These are phyloP conservation scores for Clonostachys chloroleuca DNA, from an alignment of 2,329 filamentous ascomycete species.

Conservation along the genomic window DNA sequence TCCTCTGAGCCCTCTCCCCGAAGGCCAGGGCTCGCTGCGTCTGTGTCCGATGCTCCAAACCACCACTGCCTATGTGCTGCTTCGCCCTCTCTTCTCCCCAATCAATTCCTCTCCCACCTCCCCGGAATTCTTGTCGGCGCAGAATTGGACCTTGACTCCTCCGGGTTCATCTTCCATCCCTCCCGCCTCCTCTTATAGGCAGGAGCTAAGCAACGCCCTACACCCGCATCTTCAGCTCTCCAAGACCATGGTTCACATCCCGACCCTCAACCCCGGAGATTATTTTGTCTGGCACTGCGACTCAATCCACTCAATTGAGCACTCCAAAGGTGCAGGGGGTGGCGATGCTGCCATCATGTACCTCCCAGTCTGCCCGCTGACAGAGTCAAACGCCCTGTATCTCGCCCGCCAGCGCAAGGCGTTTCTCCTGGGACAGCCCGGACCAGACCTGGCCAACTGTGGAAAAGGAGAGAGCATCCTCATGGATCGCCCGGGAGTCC, in stretches of 20 bases:
- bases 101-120: constrained; percentile 17
- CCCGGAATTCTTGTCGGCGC: constrained; percentile 26
- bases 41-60: constrained; percentile 68
- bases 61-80: constrained; percentile 70
- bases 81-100: constrained; percentile 67
- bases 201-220: constrained; percentile 59
- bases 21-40: constrained; percentile 64
- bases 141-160: constrained; percentile 48
- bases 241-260: constrained; percentile 64
- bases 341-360: constrained; percentile 23
- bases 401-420: constrained; percentile 34
- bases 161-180: constrained; percentile 48
- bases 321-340: constrained; percentile 8
- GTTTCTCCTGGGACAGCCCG: constrained; percentile 31
- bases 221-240: constrained; percentile 67
- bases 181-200: constrained; percentile 62
- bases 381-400: constrained; percentile 35
- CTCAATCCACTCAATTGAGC: constrained; percentile 66
- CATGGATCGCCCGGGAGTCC: constrained; percentile 24
- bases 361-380: constrained; percentile 33
- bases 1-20: constrained; percentile 56
- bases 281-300: constrained; percentile 74
- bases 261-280: constrained; percentile 63
- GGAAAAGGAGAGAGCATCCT: constrained; percentile 18
- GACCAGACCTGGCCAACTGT: constrained; percentile 25